Evolutionary conservation across 202 grass and related monocot species (phyloP).

Genomic region (Panicum virgatum): DNA sequence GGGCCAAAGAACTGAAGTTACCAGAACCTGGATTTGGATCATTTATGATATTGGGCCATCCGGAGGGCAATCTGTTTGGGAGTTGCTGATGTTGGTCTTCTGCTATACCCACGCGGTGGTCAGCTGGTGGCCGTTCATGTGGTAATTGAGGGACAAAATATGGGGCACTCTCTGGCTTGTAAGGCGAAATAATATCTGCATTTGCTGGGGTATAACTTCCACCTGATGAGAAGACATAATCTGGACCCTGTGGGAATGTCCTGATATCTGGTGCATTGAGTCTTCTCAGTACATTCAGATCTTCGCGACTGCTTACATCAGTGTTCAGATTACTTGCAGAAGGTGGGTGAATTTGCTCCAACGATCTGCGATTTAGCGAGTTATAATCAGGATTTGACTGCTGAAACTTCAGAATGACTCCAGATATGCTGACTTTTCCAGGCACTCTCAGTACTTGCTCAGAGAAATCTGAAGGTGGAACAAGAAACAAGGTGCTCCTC

Average conservation of each 20-base stretch:
- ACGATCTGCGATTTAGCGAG: slow-evolving; percentile 44
- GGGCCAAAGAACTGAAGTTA: slow-evolving; percentile 35
- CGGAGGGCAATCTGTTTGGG: slow-evolving; percentile 32
- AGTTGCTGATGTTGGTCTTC: slow-evolving; percentile 40
- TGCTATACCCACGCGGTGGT: slow-evolving; percentile 30
- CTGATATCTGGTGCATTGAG: slow-evolving; percentile 43
- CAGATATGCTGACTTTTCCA: slow-evolving; percentile 95
- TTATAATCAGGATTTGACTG: slow-evolving; percentile 61
- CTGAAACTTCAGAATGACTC: slow-evolving; percentile 84
- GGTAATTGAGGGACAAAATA: slow-evolving; percentile 41
- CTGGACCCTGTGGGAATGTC: slow-evolving; percentile 44
- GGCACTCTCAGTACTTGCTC: slow-evolving; percentile 89
- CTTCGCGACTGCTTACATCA: slow-evolving; percentile 34
- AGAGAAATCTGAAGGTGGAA: slow-evolving; percentile 92
- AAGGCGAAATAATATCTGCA: slow-evolving; percentile 38
- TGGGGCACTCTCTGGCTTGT: slow-evolving; percentile 40
- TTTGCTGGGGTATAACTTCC: slow-evolving; percentile 37
- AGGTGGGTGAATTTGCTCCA: slow-evolving; percentile 28
- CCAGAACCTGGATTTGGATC: slow-evolving; percentile 38
- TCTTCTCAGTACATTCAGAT: slow-evolving; percentile 41
- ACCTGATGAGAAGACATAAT: slow-evolving; percentile 43
- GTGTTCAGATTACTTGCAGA: slow-evolving; percentile 33
- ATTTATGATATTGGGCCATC: slow-evolving; percentile 41
- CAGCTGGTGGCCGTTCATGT: slow-evolving; percentile 36
- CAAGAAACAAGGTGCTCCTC: slow-evolving; percentile 84